These are phyloP conservation scores for Quillaja saponaria DNA, from an alignment of 306 rosid species.

Conservation along the genomic window DNA sequence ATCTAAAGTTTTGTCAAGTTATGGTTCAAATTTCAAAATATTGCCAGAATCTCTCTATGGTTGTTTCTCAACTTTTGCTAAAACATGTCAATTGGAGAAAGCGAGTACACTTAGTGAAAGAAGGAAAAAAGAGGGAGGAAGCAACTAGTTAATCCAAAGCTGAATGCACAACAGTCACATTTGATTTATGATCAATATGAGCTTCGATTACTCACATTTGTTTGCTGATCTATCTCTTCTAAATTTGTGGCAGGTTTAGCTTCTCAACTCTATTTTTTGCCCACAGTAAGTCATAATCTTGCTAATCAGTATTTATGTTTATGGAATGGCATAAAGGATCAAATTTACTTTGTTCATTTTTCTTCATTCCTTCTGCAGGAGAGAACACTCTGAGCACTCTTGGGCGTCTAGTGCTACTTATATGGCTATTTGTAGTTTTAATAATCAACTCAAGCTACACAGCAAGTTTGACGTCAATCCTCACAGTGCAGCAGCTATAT, in stretches of 20 bases:
- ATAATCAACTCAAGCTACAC: constrained; percentile 95
- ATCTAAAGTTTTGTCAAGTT: too few species aligned
- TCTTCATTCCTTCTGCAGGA: constrained; percentile 54
- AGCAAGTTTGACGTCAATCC: constrained; percentile 97
- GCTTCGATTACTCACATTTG: too few species aligned
- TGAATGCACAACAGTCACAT: too few species aligned
- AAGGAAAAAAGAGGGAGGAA: too few species aligned
- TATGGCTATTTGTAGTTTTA: constrained; percentile 97
- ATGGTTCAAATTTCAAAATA: too few species aligned
- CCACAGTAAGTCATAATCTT: constrained; percentile 70
- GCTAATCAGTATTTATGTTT: constrained; percentile 30
- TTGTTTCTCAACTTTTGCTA: too few species aligned
- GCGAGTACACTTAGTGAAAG: too few species aligned
- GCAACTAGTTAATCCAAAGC: too few species aligned
- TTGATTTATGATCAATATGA: too few species aligned
- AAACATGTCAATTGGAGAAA: too few species aligned
- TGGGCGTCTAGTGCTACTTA: constrained; percentile 75
- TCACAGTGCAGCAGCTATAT: constrained; percentile 84
- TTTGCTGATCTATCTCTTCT: too few species aligned
- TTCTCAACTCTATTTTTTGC: constrained; percentile 89
- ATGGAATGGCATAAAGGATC: constrained; percentile 23
- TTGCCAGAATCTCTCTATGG: too few species aligned
- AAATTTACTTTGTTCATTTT: constrained; percentile 20
- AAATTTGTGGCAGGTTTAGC: constrained; percentile 99
- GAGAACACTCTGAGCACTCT: constrained; percentile 91